phyloP scores from a whole-genome alignment of 2,329 filamentous ascomycete species.

The Periconia digitata region DNA sequence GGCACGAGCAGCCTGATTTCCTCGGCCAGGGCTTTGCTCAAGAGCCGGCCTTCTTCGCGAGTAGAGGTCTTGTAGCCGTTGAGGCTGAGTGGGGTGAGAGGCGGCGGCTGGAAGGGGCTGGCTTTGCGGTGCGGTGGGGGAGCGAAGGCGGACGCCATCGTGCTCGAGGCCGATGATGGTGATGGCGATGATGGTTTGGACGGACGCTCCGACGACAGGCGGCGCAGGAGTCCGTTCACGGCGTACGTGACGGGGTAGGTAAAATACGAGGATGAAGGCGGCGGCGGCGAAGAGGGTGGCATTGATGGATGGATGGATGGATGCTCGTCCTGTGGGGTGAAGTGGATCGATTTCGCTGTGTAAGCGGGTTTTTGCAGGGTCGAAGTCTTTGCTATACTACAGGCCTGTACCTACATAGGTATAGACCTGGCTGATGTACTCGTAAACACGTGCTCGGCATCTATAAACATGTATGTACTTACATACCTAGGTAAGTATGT shows the following conservation, averaged over 20 bases:
- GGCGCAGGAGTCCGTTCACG: slow-evolving; percentile 49
- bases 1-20: slow-evolving; percentile 90
- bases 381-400: neutral
- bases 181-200: slow-evolving; percentile 11
- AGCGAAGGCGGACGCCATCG: slow-evolving; percentile 62
- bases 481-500: too few species aligned
- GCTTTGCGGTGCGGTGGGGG: slow-evolving; percentile 63
- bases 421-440: too few species aligned
- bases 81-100: slow-evolving; percentile 77
- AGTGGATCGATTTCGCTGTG: neutral
- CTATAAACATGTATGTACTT: too few species aligned
- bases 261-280: slow-evolving; percentile 46
- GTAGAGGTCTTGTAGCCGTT: slow-evolving; percentile 66
- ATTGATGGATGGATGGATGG: slow-evolving; percentile 13
- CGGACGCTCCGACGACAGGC: slow-evolving; percentile 48
- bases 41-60: slow-evolving; percentile 61
- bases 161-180: slow-evolving; percentile 34
- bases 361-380: neutral
- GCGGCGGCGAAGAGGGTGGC: slow-evolving; percentile 6
- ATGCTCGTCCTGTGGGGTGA: slow-evolving; percentile 1
- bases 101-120: slow-evolving; percentile 84
- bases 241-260: slow-evolving; percentile 54
- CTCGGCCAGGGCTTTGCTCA: slow-evolving; percentile 77
- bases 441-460: too few species aligned
- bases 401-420: too few species aligned